phyloP scores from a whole-genome alignment of 371 early-diverging fungal genomes.

The Funneliformis caledonium region DNA sequence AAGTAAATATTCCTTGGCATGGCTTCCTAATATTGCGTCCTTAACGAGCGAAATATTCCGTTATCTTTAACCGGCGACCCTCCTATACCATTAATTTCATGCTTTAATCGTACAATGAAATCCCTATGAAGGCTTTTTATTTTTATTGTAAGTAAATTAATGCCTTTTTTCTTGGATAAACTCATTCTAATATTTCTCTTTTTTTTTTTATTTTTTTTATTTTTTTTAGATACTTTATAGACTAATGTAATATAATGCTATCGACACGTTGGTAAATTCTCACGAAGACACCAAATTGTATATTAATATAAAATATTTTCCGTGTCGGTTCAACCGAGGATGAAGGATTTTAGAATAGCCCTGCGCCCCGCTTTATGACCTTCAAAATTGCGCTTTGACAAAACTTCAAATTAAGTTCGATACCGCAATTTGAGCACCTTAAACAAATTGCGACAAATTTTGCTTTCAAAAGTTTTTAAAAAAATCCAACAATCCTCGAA shows the following conservation, averaged over 20 bases:
- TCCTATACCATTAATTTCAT: neutral
- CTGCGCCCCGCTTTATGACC: neutral
- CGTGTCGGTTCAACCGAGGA: neutral
- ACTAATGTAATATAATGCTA: neutral
- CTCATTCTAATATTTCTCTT: neutral
- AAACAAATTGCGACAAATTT: too few relatives aligned
- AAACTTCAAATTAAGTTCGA: neutral
- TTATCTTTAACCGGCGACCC: too few relatives aligned
- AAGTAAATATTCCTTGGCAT: neutral
- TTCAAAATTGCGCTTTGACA: neutral
- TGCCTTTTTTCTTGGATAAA: neutral
- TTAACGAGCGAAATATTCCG: too few relatives aligned
- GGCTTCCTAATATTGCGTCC: neutral
- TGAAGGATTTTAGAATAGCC: neutral
- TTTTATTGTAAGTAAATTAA: neutral
- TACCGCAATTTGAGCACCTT: too few relatives aligned
- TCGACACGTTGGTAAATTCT: neutral
- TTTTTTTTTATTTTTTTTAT: too few relatives aligned
- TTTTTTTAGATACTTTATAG: neutral
- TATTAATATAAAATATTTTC: neutral
- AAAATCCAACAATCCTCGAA: neutral
- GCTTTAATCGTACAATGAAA: too few relatives aligned
- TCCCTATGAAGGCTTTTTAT: neutral
- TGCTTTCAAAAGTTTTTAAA: too few relatives aligned
- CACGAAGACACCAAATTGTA: neutral